phyloP scores from a whole-genome alignment of 768 basidiomycete species.

The Rubroboletus satanas region DNA sequence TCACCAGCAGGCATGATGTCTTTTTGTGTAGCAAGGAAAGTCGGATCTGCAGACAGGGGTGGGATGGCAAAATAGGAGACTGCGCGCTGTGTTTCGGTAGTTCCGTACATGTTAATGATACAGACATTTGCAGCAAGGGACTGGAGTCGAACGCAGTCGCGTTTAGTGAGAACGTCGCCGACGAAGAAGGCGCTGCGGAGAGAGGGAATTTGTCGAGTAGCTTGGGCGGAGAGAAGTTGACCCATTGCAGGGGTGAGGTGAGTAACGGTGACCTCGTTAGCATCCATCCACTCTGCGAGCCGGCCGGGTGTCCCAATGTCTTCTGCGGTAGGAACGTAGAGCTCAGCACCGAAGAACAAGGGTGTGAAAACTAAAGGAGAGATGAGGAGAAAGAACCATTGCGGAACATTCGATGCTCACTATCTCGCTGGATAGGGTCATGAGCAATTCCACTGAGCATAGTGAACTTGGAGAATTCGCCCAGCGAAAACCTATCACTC shows the following conservation, averaged over 20 bases:
- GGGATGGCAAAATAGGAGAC: constrained; percentile 97
- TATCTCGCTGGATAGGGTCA: constrained; percentile 98
- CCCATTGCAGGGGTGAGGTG: constrained; percentile 99
- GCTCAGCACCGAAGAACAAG: constrained; percentile 91
- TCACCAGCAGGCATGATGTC: constrained; percentile 97
- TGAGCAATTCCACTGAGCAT: constrained; percentile 99
- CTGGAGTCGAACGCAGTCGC: constrained; percentile 93
- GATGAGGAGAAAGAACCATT: neutral
- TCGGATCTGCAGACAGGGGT: constrained; percentile 73
- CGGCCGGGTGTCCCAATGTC: constrained; percentile 97
- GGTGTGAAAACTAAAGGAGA: constrained; percentile 85
- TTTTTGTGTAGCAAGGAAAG: constrained; percentile 91
- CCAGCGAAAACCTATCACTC: constrained; percentile 79
- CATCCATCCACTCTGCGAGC: constrained; percentile 98
- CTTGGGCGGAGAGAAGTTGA: constrained; percentile 90
- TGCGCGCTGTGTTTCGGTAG: constrained; percentile 97
- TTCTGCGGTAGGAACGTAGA: constrained; percentile 94
- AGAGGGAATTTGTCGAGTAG: constrained; percentile 76
- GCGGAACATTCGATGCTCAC: constrained; percentile 49
- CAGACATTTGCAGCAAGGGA: constrained; percentile 86
- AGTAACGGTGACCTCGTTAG: constrained; percentile 86
- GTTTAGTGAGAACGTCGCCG: constrained; percentile 97
- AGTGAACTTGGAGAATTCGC: constrained; percentile 79
- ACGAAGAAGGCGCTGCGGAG: constrained; percentile 95
- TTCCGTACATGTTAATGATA: constrained; percentile 99